Evolutionary conservation across 176 grass and related monocot species (phyloP).

Genomic region (Tuctoria greenei): DNA sequence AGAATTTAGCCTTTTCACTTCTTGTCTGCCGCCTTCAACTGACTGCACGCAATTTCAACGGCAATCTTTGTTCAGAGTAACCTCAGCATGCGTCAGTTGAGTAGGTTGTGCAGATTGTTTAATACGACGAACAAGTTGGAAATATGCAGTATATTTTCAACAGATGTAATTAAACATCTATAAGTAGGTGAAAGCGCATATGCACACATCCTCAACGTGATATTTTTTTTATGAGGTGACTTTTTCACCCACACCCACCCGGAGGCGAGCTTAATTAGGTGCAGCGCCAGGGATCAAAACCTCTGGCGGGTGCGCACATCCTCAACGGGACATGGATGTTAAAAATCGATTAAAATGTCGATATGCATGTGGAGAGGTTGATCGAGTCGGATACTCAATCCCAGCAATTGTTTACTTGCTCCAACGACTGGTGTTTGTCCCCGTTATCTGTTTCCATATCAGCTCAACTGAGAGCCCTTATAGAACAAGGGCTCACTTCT

Average conservation of each 20-base stretch:
- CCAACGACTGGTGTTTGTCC: background rate
- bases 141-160: background rate
- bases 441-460: background rate
- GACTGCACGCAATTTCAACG: background rate
- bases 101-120: background rate
- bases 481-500: background rate
- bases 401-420: background rate
- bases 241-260: too few species aligned
- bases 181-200: constrained; percentile 1
- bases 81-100: background rate
- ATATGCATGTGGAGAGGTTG: background rate
- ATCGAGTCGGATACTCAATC: background rate
- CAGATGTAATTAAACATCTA: background rate
- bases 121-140: constrained; percentile 14
- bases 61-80: background rate
- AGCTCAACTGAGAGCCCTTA: background rate
- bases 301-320: too few species aligned
- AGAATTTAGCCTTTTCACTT: background rate
- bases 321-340: background rate
- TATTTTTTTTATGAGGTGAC: too few species aligned
- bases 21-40: background rate
- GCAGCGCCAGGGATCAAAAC: too few species aligned
- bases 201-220: too few species aligned
- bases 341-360: background rate
- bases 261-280: too few species aligned